Base-by-base conservation (phyloP, 2,329 filamentous ascomycete species). In the Macrophomina phaseolina region DNA sequence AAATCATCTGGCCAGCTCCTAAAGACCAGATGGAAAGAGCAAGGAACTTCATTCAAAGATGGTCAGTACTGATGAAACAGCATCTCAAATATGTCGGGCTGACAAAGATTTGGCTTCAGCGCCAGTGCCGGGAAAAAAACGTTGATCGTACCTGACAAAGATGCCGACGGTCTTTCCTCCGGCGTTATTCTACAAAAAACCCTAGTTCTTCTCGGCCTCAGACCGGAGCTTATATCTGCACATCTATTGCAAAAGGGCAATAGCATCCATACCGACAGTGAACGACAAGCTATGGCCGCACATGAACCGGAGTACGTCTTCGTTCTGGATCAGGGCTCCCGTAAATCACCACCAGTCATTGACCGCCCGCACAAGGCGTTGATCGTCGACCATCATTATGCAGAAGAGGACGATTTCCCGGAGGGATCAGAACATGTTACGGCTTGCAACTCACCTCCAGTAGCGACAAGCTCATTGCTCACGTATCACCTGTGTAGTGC, bases 81-180 rank as follows among this genome's bases (percentile, higher is more conserved):
- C 1, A 23, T 4, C 36, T 12, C 36, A 7, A 4, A 14, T 38
- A 45, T 34, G n/a, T 45, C 55, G 46, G 16, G 18, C 55, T 62
- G 49, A 23, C 5, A 45, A 32, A 61, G 11, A 62, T 11, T 28
- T 11, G 12, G 18, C 23, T 8, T n/a, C 68, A 89, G 87, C 74
- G 87, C 83, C 18, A 71, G 78, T 16, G 77, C 85, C 11, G 76
- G 82, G 9, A 81, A 86, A 66, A 80, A 78, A 42, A 86, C 84
- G 1, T 75, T 91, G 18, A 87, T 91, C 14, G 82, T 90, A 0
- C 89, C 89, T 0, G 89, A 91, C 73, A 91, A 90, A 72, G 89
- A 91, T 70, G 88, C 88, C 2, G 89, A 91, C 74, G 89, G 89
- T 0, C 79, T 91, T 3, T 85, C 85, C 2, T 86, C 89, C 2